phyloP scores from a whole-genome alignment of 2,329 filamentous ascomycete genomes.

The Elsinoe arachidis region DNA sequence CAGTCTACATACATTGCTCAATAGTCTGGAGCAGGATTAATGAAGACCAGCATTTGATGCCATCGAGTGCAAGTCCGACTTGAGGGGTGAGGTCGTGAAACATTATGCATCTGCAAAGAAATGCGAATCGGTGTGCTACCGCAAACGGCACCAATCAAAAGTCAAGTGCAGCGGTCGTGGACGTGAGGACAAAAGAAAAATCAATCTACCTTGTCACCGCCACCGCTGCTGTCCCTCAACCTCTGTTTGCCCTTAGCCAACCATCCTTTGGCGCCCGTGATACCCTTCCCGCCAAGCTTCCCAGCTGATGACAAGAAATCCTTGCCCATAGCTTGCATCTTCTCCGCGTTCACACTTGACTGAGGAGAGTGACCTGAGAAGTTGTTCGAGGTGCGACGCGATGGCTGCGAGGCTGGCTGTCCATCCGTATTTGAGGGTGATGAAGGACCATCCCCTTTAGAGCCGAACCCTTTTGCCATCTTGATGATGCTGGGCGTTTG shows the following conservation, averaged over 20 bases:
- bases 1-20: constrained; percentile 13
- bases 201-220: constrained; percentile 76
- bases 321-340: constrained; percentile 73
- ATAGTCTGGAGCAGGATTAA: constrained; percentile 12
- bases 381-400: constrained; percentile 3
- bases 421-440: background rate
- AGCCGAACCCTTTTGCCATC: constrained; percentile 15
- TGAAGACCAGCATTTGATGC: constrained; percentile 15
- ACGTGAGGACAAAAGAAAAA: constrained; percentile 26
- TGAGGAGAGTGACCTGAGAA: constrained; percentile 10
- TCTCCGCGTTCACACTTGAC: constrained; percentile 20
- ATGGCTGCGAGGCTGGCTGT: background rate
- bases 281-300: constrained; percentile 56
- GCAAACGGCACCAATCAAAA: background rate
- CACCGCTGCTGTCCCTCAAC: constrained; percentile 55
- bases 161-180: constrained; percentile 12
- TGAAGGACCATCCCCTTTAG: constrained; percentile 6
- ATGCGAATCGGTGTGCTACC: background rate
- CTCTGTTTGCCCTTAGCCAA: constrained; percentile 86
- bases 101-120: background rate
- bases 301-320: constrained; percentile 80
- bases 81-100: background rate
- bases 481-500: constrained; percentile 24
- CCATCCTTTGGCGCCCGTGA: constrained; percentile 79
- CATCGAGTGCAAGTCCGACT: constrained; percentile 12